A percentile compares a stretch with the other conserved stretches of the same genome.
Conservation (phyloP, 352 stramenopile genomes). For the Phytophthora nicotianae region DNA sequence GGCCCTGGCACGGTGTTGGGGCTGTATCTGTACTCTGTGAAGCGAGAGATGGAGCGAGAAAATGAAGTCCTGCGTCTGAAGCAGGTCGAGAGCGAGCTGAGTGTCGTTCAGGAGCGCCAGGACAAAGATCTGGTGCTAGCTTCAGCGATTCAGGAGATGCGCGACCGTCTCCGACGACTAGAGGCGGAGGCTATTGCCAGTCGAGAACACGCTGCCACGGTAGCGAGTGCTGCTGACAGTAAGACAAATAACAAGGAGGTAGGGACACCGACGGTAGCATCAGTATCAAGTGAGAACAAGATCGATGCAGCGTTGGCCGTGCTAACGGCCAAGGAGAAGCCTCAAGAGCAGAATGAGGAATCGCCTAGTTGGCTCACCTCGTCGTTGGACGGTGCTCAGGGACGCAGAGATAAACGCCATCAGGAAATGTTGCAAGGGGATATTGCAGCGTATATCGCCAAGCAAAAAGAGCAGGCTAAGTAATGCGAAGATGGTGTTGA, state of each 20-base stretch:
- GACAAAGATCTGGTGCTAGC: constrained; percentile 61
- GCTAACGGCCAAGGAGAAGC: constrained; percentile 23
- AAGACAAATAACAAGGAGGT: constrained; percentile 7
- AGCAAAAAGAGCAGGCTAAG: constrained; percentile 28
- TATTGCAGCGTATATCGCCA: constrained; percentile 47
- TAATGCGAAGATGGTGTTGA: constrained; percentile 8
- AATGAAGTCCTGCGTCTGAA: constrained; percentile 60
- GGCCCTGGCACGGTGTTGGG: constrained; percentile 65
- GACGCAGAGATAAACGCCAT: constrained; percentile 54
- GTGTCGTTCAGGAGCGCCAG: constrained; percentile 40
- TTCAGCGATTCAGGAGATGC: constrained; percentile 64
- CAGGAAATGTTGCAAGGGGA: constrained; percentile 56
- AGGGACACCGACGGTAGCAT: background rate
- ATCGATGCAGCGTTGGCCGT: constrained; percentile 41
- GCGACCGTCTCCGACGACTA: constrained; percentile 55
- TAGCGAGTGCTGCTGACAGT: constrained; percentile 5
- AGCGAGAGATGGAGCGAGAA: constrained; percentile 68
- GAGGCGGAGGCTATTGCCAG: constrained; percentile 49
- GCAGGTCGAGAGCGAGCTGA: constrained; percentile 49
- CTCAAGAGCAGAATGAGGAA: constrained; percentile 7
- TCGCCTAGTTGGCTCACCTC: constrained; percentile 21
- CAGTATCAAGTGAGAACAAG: constrained; percentile 38
- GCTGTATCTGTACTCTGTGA: constrained; percentile 75
- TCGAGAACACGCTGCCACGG: constrained; percentile 30
- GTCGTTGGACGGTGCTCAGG: constrained; percentile 47